Conservation (phyloP, 108 stramenopile species). For the Skeletonema potamos region DNA sequence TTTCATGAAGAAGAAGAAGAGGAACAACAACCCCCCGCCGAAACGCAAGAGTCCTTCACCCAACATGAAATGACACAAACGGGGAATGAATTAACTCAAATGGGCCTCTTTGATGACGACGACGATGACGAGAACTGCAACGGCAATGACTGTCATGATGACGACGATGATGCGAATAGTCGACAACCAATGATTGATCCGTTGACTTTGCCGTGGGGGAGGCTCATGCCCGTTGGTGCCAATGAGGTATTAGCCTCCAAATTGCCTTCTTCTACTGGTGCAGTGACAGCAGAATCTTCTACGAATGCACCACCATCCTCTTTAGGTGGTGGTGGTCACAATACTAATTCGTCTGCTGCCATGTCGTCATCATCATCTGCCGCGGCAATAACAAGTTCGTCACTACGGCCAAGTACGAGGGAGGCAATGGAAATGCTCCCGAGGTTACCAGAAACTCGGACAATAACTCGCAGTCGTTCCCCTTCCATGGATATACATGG, state of each 20-base stretch:
- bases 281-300: too few relatives aligned
- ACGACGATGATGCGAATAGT: not conserved
- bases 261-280: not conserved
- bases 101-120: conserved; percentile 28
- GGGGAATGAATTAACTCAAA: conserved; percentile 32
- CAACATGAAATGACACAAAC: conserved; percentile 20
- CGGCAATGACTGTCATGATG: not conserved
- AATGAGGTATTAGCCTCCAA: conserved; percentile 3
- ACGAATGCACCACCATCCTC: not conserved
- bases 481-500: conserved; percentile 15
- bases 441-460: conserved; percentile 5
- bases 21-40: too few relatives aligned
- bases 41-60: conserved; percentile 21
- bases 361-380: not conserved
- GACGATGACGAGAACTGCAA: conserved; percentile 2
- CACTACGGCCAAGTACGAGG: conserved; percentile 1
- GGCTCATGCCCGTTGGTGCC: conserved; percentile 55
- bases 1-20: not conserved
- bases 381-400: conserved; percentile 16
- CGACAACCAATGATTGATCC: conserved; percentile 52
- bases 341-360: not conserved
- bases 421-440: conserved; percentile 34
- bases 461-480: conserved; percentile 28
- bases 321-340: not conserved
- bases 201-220: conserved; percentile 58